phyloP scores from a whole-genome alignment of 495 filamentous ascomycete species.

The Penicillium arizonense region DNA sequence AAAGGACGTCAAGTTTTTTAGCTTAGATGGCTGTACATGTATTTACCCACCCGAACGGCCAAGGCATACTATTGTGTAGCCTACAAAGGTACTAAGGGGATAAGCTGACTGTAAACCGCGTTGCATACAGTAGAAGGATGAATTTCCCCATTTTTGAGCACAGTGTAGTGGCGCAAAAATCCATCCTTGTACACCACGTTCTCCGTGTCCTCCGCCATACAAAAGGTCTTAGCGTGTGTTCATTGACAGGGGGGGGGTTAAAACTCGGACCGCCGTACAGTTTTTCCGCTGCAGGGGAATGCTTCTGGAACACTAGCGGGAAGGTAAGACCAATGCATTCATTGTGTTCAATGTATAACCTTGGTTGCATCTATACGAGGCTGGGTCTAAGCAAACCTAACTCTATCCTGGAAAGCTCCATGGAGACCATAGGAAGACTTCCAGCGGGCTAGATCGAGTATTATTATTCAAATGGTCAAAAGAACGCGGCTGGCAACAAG shows the following conservation, averaged over 20 bases:
- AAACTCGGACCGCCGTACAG: background rate
- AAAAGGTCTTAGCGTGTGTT: background rate
- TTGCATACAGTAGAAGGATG: background rate
- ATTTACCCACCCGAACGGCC: slow-evolving; percentile 2
- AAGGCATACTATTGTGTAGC: background rate
- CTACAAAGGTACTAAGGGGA: background rate
- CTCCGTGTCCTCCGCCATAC: background rate
- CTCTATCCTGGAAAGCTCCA: background rate
- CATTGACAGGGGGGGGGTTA: background rate
- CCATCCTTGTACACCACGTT: background rate
- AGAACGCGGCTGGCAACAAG: too few species aligned
- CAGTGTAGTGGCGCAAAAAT: background rate
- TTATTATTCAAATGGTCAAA: too few species aligned
- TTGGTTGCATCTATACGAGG: too few species aligned
- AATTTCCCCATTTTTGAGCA: background rate
- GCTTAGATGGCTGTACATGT: slow-evolving; percentile 5
- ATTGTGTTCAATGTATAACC: background rate
- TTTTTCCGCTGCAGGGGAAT: slow-evolving; percentile 14
- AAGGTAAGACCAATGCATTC: background rate
- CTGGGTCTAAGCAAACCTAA: too few species aligned
- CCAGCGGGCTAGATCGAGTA: too few species aligned
- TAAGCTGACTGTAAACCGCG: background rate
- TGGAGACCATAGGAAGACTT: background rate
- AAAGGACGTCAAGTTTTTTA: slow-evolving; percentile 6
- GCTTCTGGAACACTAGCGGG: slow-evolving; percentile 19